A percentile compares a stretch with the other conserved stretches of the same genome.
These are phyloP conservation scores for Saccharomyces eubayanus DNA, from an alignment of 805 yeast genomes.

Conservation along the genomic window DNA sequence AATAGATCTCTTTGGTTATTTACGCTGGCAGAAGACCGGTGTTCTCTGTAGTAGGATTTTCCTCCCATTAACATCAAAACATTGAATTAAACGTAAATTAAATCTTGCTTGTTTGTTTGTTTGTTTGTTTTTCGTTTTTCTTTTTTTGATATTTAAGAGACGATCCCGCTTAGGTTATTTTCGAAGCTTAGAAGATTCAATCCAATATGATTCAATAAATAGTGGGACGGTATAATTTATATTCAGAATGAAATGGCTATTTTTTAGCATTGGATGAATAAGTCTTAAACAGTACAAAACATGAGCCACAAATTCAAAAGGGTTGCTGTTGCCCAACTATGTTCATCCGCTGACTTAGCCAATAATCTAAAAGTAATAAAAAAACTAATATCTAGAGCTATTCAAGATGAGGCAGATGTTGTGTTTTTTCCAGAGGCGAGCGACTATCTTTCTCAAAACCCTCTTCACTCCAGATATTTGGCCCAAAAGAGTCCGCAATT, in stretches of 20 bases:
- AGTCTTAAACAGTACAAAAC: not conserved
- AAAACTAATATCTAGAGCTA: constrained; percentile 55
- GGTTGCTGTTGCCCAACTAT: constrained; percentile 81
- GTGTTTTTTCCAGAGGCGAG: constrained; percentile 90
- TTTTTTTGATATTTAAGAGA: not conserved
- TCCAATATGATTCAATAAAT: not conserved
- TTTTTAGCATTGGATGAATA: not conserved
- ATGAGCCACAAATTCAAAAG: constrained; percentile 2
- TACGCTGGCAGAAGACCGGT: not conserved
- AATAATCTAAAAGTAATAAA: constrained; percentile 55
- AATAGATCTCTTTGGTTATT: not conserved
- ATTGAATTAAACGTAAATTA: not conserved
- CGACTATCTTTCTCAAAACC: constrained; percentile 71
- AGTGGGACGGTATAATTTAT: not conserved
- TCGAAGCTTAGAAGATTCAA: not conserved
- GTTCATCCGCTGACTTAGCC: constrained; percentile 56
- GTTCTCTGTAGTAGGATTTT: not conserved
- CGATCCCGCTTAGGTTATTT: not conserved
- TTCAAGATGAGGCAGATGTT: constrained; percentile 50
- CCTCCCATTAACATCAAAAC: too few species aligned
- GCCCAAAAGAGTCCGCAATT: constrained; percentile 41
- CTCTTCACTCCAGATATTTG: constrained; percentile 54
- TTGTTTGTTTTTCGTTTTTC: not conserved
- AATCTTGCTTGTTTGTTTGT: not conserved
- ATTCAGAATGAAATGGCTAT: not conserved